A percentile compares a stretch with the other conserved stretches of the same genome.
phyloP scores from a whole-genome alignment of 2,329 filamentous ascomycete species.

The Fusarium sp. region DNA sequence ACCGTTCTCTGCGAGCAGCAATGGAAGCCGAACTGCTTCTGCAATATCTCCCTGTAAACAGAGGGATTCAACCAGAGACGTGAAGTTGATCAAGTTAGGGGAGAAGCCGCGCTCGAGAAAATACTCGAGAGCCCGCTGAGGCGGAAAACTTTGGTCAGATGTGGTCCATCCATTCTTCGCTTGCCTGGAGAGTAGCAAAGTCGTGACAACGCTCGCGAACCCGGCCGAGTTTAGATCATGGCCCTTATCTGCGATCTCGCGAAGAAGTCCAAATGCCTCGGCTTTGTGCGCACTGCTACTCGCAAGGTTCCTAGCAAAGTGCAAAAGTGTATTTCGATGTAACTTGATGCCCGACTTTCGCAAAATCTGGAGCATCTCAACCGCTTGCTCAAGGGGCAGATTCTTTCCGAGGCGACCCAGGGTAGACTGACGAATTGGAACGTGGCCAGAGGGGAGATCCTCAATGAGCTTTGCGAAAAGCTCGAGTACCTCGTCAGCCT shows the following conservation, averaged over 20 bases:
- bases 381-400: conserved; percentile 44
- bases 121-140: conserved; percentile 45
- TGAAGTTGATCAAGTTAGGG: conserved; percentile 71
- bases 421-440: conserved; percentile 51
- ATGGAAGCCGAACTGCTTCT: conserved; percentile 48
- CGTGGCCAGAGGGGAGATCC: conserved; percentile 41
- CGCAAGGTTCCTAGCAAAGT: conserved; percentile 59
- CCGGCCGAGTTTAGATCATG: conserved; percentile 57
- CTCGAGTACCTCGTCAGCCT: conserved; percentile 45
- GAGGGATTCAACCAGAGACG: conserved; percentile 76
- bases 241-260: conserved; percentile 47
- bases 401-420: conserved; percentile 47
- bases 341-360: conserved; percentile 43
- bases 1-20: conserved; percentile 51
- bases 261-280: conserved; percentile 54
- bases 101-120: conserved; percentile 69
- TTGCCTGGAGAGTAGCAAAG: conserved; percentile 58
- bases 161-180: conserved; percentile 27
- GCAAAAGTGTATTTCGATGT: conserved; percentile 56
- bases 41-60: conserved; percentile 59
- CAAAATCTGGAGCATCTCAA: conserved; percentile 51
- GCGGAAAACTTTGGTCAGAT: conserved; percentile 41
- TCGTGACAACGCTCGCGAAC: conserved; percentile 65
- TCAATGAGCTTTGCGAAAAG: conserved; percentile 44
- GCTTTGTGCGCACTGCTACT: conserved; percentile 51